Evolutionary conservation across 2,329 filamentous ascomycete species (phyloP), one percentile per base, ranked within the genome.

Genomic region (Teratosphaeriaceae sp.): DNA sequence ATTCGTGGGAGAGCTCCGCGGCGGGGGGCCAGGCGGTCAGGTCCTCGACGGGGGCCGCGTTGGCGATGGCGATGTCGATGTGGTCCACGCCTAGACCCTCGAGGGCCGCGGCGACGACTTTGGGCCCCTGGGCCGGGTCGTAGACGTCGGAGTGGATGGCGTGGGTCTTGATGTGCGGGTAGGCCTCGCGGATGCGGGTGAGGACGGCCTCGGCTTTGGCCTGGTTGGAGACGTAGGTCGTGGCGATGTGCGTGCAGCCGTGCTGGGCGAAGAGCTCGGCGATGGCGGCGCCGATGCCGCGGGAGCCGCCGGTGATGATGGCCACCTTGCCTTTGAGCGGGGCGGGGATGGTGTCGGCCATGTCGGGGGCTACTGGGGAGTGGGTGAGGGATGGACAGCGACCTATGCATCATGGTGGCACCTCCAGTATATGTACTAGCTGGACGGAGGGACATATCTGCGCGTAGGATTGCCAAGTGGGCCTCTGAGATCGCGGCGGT

Each of bases 201-300:
- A 29, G 26, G 11, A 34, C 36, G 16, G 46, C 31, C 4, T 45
- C 40, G 16, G 48, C 48, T 15, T 37, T n/a, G 13, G 26, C 13
- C 19, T 42, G 38, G 35, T 47, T 45, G 7, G 41, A 36, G 11
- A 36, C 27, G 38, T 51, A 51, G 12, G 46, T 51, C 15, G 48
- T 38, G 16, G 45, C 41, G 34, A 50, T 43, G 27, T 48, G 38
- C 3, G 45, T 43, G 37, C 44, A 47, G 7, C 47, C 47, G 18
- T 43, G 30, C 11, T 40, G 24, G 19, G 45, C 47, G 15, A 50
- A 26, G 9, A 29, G 33, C 12, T 37, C 18, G n/a, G 42, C 45
- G 19, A 48, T 50, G 21, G 19, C 45, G 11, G 42, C 42, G 15
- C 47, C 47, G 27, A 50, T 47, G 12, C 47, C 47, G 5, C 45